A percentile compares a stretch with the other conserved stretches of the same genome.
phyloP scores from a whole-genome alignment of 1,284 basidiomycete species.

The Phellinidium pouzarii region DNA sequence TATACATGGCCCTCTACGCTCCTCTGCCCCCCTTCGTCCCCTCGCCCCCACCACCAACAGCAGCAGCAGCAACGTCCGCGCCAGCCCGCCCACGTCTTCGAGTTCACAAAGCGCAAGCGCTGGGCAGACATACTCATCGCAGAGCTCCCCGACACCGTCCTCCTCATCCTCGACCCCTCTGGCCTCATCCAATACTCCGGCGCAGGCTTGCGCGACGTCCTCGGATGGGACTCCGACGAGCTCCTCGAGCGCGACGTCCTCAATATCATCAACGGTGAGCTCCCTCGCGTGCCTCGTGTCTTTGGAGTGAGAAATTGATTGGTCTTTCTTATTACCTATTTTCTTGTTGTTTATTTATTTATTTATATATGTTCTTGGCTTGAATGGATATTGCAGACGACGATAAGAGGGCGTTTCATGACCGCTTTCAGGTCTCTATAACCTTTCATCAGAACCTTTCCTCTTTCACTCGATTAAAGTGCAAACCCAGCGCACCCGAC shows the following conservation, averaged over 20 bases:
- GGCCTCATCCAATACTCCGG: slow-evolving; percentile 67
- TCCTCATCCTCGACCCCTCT: slow-evolving; percentile 57
- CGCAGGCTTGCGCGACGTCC: slow-evolving; percentile 58
- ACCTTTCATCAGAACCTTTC: slow-evolving; percentile 41
- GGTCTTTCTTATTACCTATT: no score
- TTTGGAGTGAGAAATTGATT: not conserved
- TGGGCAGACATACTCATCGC: slow-evolving; percentile 79
- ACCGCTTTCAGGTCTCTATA: slow-evolving; percentile 50
- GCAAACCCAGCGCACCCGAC: slow-evolving; percentile 26
- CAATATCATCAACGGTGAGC: slow-evolving; percentile 60
- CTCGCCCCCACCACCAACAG: not conserved
- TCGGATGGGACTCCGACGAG: slow-evolving; percentile 72
- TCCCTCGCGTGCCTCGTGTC: no score
- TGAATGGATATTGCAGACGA: slow-evolving; percentile 37
- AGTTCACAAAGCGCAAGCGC: slow-evolving; percentile 80
- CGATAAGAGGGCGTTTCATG: slow-evolving; percentile 52
- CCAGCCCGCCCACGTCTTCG: slow-evolving; percentile 38
- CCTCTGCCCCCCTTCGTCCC: not conserved
- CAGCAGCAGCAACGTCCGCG: slow-evolving; percentile 1
- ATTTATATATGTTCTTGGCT: slow-evolving; percentile 10
- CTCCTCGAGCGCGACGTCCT: slow-evolving; percentile 60
- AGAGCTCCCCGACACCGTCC: slow-evolving; percentile 68
- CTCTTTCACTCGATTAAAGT: slow-evolving; percentile 58
- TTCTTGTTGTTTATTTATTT: no score
- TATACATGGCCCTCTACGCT: no score